Percentiles rank a stretch among this genome's conserved stretches.
phyloP scores from a whole-genome alignment of 306 rosid genomes.

The Corylus heterophylla region DNA sequence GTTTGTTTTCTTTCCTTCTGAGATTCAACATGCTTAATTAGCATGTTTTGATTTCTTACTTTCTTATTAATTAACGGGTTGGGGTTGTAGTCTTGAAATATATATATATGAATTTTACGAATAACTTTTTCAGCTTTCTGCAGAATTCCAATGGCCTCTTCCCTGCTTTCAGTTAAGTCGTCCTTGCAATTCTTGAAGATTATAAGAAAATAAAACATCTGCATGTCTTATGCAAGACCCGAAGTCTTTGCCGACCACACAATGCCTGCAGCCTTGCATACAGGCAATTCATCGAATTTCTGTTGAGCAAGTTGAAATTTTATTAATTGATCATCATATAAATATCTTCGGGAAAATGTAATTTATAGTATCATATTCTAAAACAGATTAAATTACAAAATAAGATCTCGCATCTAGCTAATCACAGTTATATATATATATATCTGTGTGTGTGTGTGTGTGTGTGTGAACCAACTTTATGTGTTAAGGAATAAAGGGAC shows the following conservation, averaged over 20 bases:
- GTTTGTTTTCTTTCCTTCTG: background rate
- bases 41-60: background rate
- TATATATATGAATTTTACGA: slow-evolving; percentile 10
- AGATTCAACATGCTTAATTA: background rate
- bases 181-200: slow-evolving; percentile 68
- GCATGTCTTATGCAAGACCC: slow-evolving; percentile 25
- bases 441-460: no score
- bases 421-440: no score
- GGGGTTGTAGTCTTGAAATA: background rate
- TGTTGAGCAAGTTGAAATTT: no score
- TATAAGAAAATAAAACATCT: slow-evolving; percentile 4
- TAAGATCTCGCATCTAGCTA: no score
- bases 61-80: background rate
- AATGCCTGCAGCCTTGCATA: slow-evolving; percentile 54
- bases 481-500: no score
- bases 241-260: slow-evolving; percentile 69
- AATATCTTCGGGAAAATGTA: background rate
- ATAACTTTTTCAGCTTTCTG: slow-evolving; percentile 25
- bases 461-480: no score
- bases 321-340: no score
- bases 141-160: slow-evolving; percentile 34
- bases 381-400: no score
- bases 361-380: background rate
- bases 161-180: slow-evolving; percentile 48
- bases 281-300: background rate